A percentile compares a stretch with the other conserved stretches of the same genome.
phyloP scores from a whole-genome alignment of 441 rosid species.

The Macaranga tanarius region DNA sequence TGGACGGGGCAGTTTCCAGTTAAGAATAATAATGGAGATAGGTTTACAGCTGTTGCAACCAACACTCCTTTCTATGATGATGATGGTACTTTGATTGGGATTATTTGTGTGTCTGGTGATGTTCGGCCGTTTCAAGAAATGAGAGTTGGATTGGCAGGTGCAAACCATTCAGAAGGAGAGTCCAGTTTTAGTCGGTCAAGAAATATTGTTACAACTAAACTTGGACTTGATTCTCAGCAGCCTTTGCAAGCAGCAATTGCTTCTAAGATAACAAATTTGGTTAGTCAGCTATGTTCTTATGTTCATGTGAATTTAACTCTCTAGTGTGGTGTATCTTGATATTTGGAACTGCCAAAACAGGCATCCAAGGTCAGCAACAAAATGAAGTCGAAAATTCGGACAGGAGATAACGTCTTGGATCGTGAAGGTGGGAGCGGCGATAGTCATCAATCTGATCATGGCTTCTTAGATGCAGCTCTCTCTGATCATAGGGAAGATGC shows the following conservation, averaged over 20 bases:
- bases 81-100: conserved; percentile 65
- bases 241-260: conserved; percentile 85
- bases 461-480: conserved; percentile 45
- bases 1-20: conserved; percentile 90
- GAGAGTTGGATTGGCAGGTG: conserved; percentile 29
- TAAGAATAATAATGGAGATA: conserved; percentile 67
- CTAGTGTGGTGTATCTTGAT: conserved; percentile 29
- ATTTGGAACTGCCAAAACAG: conserved; percentile 39
- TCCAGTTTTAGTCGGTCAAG: conserved; percentile 47
- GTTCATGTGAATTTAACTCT: conserved; percentile 19
- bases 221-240: conserved; percentile 89
- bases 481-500: conserved; percentile 77
- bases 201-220: conserved; percentile 53
- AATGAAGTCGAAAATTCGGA: conserved; percentile 72
- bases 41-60: conserved; percentile 56
- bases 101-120: conserved; percentile 69
- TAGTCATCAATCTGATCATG: conserved; percentile 66
- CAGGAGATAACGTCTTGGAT: conserved; percentile 46
- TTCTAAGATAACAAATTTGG: conserved; percentile 85
- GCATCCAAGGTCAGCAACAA: conserved; percentile 83
- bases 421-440: conserved; percentile 79
- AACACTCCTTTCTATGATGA: conserved; percentile 81
- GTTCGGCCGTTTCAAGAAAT: conserved; percentile 46
- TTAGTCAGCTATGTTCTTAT: conserved; percentile 41
- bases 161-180: conserved; percentile 44